phyloP scores from a whole-genome alignment of 129 eudicot species.

The Silybum marianum region DNA sequence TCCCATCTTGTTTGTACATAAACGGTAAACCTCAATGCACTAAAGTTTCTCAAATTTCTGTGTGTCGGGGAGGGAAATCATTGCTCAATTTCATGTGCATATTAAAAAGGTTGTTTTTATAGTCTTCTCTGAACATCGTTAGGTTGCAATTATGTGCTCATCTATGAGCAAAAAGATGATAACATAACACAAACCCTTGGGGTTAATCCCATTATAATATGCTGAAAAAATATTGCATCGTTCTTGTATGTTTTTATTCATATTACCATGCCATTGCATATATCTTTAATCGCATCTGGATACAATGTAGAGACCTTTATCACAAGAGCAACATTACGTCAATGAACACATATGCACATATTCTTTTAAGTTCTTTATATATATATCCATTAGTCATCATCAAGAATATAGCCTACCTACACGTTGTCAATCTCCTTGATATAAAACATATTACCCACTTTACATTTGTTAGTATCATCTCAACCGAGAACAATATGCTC shows the following conservation, averaged over 20 bases:
- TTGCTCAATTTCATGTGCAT: neutral
- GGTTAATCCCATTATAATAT: neutral
- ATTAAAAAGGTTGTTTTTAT: neutral
- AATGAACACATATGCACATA: neutral
- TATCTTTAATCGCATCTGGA: neutral
- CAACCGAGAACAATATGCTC: neutral
- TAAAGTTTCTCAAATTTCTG: neutral
- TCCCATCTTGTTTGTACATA: neutral
- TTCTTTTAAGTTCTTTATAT: neutral
- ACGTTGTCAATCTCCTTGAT: neutral
- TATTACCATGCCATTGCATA: neutral
- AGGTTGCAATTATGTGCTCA: neutral
- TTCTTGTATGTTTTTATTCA: neutral
- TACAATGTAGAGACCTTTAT: neutral
- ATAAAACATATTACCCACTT: neutral
- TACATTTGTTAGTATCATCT: neutral
- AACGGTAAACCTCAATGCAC: neutral
- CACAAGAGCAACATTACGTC: neutral
- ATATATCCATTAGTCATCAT: neutral
- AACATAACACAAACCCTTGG: neutral
- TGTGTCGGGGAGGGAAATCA: neutral
- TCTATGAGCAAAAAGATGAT: neutral
- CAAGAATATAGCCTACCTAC: neutral
- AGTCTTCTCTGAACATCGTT: neutral
- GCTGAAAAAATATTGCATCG: neutral